Evolutionary conservation across 768 basidiomycete species (phyloP), one percentile per base, ranked within the genome.

Genomic region (Tephrocybe rancida): DNA sequence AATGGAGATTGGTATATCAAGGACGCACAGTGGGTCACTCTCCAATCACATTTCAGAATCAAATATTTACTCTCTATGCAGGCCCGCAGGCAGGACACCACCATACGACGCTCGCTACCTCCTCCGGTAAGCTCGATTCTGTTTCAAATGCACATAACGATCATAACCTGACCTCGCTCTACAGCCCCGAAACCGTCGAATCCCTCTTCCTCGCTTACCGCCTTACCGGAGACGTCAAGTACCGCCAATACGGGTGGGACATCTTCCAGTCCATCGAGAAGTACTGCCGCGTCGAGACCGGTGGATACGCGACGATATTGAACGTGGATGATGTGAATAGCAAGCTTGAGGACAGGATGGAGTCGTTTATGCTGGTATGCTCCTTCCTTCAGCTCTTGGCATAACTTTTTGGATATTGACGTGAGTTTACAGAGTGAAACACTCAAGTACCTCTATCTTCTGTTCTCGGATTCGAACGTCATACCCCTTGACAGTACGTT

Each of bases 71-170:
- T 35, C 43, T 27, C 53, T 18, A 26, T 48, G 51, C 50, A 47
- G 66, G 57, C 63, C 67, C 39, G 61, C 72, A 34, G 51, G 70
- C 56, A 57, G 64, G 62, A 35, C 69, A 41, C 67, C 77, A 8
- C 77, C 85, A 0, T 86, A 92, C 52, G 95, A 98, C 59, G 94
- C 93, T 14, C 85, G 94, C 19, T 98, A 98, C 67, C 95, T 96
- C 57, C 83, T 98, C 13, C 82, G 94, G 83, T 84, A 59, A 16
- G 78, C 64, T 48, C 19, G 25, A 16, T 26, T 37, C 11, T 25
- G 29, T 35, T 16, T 48, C 19, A 2, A 24, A 8, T 2, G 29
- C 1, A 41, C 38, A n/a, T n/a, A 32, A 9, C 14, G 8, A 37
- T 37, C 7, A 16, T 5, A 8, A 37, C 21, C 22, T 8, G 9